phyloP scores from a whole-genome alignment of 495 filamentous ascomycete species.

The Penicillium coprophilum region DNA sequence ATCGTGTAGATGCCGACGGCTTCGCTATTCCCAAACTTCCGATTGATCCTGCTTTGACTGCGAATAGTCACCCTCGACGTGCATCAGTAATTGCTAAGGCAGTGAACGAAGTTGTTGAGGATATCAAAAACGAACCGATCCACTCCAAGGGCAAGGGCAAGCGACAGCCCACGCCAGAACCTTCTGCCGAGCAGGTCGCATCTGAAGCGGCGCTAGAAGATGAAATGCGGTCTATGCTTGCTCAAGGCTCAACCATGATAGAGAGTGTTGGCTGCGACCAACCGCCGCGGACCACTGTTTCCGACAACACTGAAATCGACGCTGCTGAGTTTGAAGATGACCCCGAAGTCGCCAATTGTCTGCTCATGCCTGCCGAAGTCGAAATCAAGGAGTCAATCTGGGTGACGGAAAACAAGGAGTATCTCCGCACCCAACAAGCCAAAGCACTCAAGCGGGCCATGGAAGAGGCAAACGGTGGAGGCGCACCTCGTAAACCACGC shows the following conservation, averaged over 20 bases:
- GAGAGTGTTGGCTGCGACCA: constrained; percentile 28
- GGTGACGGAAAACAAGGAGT: constrained; percentile 91
- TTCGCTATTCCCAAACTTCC: constrained; percentile 50
- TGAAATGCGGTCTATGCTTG: constrained; percentile 42
- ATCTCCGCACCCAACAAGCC: constrained; percentile 76
- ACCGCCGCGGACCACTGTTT: constrained; percentile 23
- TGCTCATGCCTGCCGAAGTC: constrained; percentile 67
- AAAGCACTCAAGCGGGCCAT: constrained; percentile 68
- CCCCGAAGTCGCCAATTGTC: constrained; percentile 76
- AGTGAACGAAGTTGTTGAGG: constrained; percentile 26
- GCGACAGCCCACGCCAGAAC: constrained; percentile 30
- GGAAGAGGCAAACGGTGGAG: constrained; percentile 44
- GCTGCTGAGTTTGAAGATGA: constrained; percentile 75
- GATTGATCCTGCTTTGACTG: constrained; percentile 45
- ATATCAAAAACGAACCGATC: constrained; percentile 21
- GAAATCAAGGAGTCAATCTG: constrained; percentile 83
- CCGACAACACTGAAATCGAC: constrained; percentile 56
- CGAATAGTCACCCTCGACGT: constrained; percentile 19
- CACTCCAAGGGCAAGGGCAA: constrained; percentile 35
- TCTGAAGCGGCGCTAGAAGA: constrained; percentile 46
- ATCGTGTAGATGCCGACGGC: constrained; percentile 47
- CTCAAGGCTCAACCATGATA: constrained; percentile 42
- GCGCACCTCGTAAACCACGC: constrained; percentile 51
- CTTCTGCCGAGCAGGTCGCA: constrained; percentile 41
- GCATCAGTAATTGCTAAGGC: constrained; percentile 22